A percentile compares a stretch with the other conserved stretches of the same genome.
phyloP scores from a whole-genome alignment of 2,329 filamentous ascomycete genomes.

The Pleoardoris graminearum region DNA sequence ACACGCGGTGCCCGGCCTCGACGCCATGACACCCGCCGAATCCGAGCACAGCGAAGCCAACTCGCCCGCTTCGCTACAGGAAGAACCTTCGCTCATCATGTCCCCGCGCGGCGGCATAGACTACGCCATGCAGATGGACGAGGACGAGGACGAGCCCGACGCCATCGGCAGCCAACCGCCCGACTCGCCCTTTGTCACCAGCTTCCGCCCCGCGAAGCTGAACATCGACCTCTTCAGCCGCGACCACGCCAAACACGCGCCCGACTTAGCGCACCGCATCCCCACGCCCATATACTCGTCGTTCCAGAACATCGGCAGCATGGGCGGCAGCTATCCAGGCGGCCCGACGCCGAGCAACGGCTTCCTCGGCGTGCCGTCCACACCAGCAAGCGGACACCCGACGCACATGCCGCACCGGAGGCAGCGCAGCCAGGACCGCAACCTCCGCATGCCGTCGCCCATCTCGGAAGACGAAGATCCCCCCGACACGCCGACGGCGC shows the following conservation, averaged over 20 bases:
- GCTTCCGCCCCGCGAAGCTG: slow-evolving; percentile 40
- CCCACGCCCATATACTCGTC: slow-evolving; percentile 47
- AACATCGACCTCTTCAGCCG: slow-evolving; percentile 34
- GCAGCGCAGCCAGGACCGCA: slow-evolving; percentile 26
- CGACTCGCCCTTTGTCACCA: slow-evolving; percentile 37
- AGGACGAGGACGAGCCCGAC: slow-evolving; percentile 41
- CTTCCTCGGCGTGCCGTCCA: slow-evolving; percentile 10
- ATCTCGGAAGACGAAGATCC: slow-evolving; percentile 47
- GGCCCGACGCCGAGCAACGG: slow-evolving; percentile 21
- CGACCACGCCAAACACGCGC: slow-evolving; percentile 11
- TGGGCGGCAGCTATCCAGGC: slow-evolving; percentile 36
- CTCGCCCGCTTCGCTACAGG: slow-evolving; percentile 31
- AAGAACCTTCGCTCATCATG: slow-evolving; percentile 24
- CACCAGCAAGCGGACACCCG: slow-evolving; percentile 10
- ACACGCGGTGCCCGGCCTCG: slow-evolving; percentile 26
- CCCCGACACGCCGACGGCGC: slow-evolving; percentile 41
- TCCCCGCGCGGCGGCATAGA: slow-evolving; percentile 29
- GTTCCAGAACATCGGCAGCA: slow-evolving; percentile 34
- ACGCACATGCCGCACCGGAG: slow-evolving; percentile 28
- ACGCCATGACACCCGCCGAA: slow-evolving; percentile 36
- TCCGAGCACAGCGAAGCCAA: slow-evolving; percentile 30
- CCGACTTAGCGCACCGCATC: slow-evolving; percentile 36
- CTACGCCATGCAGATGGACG: slow-evolving; percentile 45
- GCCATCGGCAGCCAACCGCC: slow-evolving; percentile 39
- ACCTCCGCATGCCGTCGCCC: slow-evolving; percentile 46